Evolutionary conservation across 2,329 filamentous ascomycete species (phyloP).

Genomic region (Rutstroemia sp.): DNA sequence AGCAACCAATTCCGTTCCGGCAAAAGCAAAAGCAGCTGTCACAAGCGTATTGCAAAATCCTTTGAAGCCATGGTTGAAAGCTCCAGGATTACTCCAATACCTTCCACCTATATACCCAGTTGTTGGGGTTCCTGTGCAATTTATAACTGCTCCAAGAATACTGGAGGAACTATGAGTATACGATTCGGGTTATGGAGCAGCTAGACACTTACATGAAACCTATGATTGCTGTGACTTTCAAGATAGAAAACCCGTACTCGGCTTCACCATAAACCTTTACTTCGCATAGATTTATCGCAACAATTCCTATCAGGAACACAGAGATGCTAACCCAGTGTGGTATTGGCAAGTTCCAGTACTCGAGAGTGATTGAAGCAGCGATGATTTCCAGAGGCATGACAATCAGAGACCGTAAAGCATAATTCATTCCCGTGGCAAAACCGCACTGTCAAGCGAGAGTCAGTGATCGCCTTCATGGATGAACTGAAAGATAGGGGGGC

Average conservation of each 20-base stretch:
- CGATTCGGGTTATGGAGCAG: neutral
- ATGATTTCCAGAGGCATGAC: slow-evolving; percentile 81
- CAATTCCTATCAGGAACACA: slow-evolving; percentile 69
- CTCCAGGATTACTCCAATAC: slow-evolving; percentile 72
- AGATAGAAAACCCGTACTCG: slow-evolving; percentile 77
- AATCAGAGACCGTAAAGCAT: slow-evolving; percentile 80
- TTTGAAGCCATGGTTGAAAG: slow-evolving; percentile 77
- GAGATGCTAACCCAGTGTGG: slow-evolving; percentile 77
- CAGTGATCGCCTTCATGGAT: neutral
- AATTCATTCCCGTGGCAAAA: slow-evolving; percentile 94
- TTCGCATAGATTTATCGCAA: slow-evolving; percentile 78
- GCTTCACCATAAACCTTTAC: slow-evolving; percentile 86
- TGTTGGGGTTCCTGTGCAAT: slow-evolving; percentile 70
- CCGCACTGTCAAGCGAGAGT: slow-evolving; percentile 50
- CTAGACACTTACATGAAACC: slow-evolving; percentile 66
- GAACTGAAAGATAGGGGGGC: no score
- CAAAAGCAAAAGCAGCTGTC: slow-evolving; percentile 68
- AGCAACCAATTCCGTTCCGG: slow-evolving; percentile 71
- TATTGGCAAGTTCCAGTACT: slow-evolving; percentile 71
- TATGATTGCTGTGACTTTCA: slow-evolving; percentile 83
- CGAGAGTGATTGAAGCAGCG: slow-evolving; percentile 74
- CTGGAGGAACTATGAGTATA: slow-evolving; percentile 33
- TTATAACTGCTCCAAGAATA: slow-evolving; percentile 78
- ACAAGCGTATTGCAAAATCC: slow-evolving; percentile 72
- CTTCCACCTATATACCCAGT: slow-evolving; percentile 73